Base-by-base conservation (phyloP, 768 basidiomycete species). In the Rhodosporidiobolus sp. region DNA sequence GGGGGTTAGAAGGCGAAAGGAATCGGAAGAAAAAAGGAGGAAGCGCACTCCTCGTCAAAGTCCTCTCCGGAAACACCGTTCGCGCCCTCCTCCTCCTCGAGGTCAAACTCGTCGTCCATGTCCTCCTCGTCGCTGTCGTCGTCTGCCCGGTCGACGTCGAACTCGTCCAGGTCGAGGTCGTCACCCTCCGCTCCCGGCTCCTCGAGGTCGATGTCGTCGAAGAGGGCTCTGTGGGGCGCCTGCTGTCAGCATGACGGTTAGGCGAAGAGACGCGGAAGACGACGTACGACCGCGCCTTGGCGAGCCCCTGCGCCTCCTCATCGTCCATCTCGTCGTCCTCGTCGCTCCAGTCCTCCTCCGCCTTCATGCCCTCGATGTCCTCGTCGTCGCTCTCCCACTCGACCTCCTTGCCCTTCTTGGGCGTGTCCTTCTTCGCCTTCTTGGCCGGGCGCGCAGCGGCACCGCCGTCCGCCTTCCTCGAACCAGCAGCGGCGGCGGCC, bases 261-360 rank as follows among this genome's bases (percentile, higher is more conserved):
- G 32, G 9, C 0, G 14, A 26, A 4, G 9, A 26, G 14, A 52
- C 17, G 26, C 54, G 43, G 32, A 30, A 22, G 86, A 73, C 86
- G 85, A 72, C 79, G 58, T n/a, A 76, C 72, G 61, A 70, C 45
- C 80, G 67, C 16, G 80, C 80, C 45, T 73, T 61, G 50, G 84
- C 81, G 28, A 88, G 80, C 8, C 79, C 80, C 53, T 80, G 79
- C 76, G 87, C 79, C 74, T 88, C 87, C n/a, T 83, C 80, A 45
- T 83, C 80, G 71, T 86, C 84, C 48, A 82, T 81, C 65, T 83
- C 77, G 35, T 83, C 82, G 78, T 86, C 84, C 6, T 86, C 77
- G 50, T 86, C 86, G 26, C 83, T 82, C 63, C 82, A 67, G 28
- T n/a, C 82, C 30, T 88, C 82, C 76, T 86, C 87, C 24, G 71